These are phyloP conservation scores for Nakazawaea peltata DNA, from an alignment of 805 yeast genomes.

Conservation along the genomic window DNA sequence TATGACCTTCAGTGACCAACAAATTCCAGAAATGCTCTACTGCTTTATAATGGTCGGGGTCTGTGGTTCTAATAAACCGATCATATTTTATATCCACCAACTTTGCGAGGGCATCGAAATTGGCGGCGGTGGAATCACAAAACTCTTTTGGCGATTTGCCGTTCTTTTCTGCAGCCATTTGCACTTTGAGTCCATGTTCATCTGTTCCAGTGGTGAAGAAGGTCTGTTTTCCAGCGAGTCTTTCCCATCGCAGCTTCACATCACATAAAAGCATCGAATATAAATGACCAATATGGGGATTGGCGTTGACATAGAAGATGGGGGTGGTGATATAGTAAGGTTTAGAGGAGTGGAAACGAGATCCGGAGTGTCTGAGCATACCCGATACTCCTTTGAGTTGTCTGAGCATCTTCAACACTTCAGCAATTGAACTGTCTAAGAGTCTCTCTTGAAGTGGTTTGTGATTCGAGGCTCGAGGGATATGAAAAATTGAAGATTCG, in stretches of 20 bases:
- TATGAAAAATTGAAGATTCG: too few species aligned
- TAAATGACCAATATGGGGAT: conserved; percentile 90
- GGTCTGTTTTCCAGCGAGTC: conserved; percentile 30
- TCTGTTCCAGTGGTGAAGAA: conserved; percentile 88
- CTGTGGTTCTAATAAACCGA: conserved; percentile 88
- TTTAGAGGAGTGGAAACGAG: background rate
- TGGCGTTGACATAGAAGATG: conserved; percentile 92
- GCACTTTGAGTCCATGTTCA: conserved; percentile 93
- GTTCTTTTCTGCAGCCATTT: conserved; percentile 63
- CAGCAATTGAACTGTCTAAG: too few species aligned
- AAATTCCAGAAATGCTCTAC: conserved; percentile 66
- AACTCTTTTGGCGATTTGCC: conserved; percentile 50
- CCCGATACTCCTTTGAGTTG: too few species aligned
- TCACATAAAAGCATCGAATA: conserved; percentile 85
- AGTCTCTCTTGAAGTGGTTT: too few species aligned
- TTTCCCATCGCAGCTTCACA: conserved; percentile 66
- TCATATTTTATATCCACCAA: conserved; percentile 51
- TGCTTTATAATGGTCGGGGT: conserved; percentile 60
- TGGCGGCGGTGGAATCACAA: conserved; percentile 61
- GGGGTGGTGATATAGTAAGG: conserved; percentile 70
- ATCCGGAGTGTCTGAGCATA: too few species aligned
- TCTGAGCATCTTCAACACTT: too few species aligned
- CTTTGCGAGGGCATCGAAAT: conserved; percentile 59
- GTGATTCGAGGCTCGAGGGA: too few species aligned
- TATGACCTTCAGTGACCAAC: conserved; percentile 51